Percentiles rank a stretch among this genome's conserved stretches.
Conservation (phyloP, 352 stramenopile genomes). For the Ophiocytium majus region DNA sequence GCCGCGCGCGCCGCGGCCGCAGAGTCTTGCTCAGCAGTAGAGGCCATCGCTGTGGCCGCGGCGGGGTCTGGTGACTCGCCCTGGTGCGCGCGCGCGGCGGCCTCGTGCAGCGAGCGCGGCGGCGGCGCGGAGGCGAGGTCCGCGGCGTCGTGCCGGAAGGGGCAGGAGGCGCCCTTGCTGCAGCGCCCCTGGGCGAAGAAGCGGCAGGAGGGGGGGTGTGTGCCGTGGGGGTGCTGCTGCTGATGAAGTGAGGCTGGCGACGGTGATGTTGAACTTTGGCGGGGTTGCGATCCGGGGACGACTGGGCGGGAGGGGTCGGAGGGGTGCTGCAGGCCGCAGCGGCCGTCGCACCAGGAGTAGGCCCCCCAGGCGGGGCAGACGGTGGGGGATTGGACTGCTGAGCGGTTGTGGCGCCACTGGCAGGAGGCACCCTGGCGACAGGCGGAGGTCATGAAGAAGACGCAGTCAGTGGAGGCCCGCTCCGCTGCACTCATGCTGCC, state of each 20-base stretch:
- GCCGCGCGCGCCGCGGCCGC: not conserved
- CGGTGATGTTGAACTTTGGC: no score
- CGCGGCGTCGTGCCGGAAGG: not conserved
- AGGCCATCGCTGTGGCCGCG: no score
- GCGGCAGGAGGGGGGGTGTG: not conserved
- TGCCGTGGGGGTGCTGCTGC: not conserved
- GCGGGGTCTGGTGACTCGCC: not conserved
- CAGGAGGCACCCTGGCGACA: not conserved
- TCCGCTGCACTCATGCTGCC: no score
- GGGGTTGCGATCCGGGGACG: not conserved
- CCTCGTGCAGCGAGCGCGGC: not conserved
- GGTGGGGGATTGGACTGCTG: not conserved
- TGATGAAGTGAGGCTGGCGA: no score
- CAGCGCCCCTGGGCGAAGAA: conserved; percentile 15
- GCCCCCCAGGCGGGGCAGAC: not conserved
- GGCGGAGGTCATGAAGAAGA: conserved; percentile 5
- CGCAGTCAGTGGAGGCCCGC: not conserved
- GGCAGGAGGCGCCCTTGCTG: not conserved
- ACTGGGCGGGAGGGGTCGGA: not conserved
- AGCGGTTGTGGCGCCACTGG: not conserved
- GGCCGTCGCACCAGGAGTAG: conserved; percentile 12
- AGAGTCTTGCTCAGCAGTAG: conserved; percentile 1
- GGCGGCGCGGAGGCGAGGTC: not conserved
- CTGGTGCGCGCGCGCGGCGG: not conserved
- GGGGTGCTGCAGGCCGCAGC: conserved; percentile 11